Percentiles rank a stretch among this genome's conserved stretches.
phyloP scores from a whole-genome alignment of 345 rosid species.

The Eucalyptus erythrocorys region DNA sequence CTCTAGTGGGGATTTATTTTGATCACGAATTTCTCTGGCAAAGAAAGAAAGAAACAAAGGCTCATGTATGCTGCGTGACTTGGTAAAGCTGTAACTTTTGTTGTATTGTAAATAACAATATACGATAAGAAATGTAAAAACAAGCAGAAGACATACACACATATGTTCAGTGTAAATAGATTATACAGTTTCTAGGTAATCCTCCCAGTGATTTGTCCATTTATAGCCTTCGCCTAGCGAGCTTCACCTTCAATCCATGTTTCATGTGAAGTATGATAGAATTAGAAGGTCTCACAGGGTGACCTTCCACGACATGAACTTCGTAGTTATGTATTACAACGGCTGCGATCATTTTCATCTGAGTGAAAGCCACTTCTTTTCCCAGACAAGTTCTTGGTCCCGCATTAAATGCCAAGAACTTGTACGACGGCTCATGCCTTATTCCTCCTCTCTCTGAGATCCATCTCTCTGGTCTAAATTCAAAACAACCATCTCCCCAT shows the following conservation, averaged over 20 bases:
- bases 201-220: background rate
- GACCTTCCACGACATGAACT: constrained; percentile 23
- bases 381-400: constrained; percentile 62
- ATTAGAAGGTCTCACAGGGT: constrained; percentile 3
- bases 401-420: constrained; percentile 50
- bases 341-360: constrained; percentile 37
- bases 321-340: constrained; percentile 28
- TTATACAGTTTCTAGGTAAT: background rate
- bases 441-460: constrained; percentile 9
- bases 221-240: constrained; percentile 1
- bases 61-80: background rate
- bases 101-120: background rate
- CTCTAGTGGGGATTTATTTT: background rate
- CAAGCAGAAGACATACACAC: background rate
- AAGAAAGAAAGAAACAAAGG: background rate
- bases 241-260: constrained; percentile 27
- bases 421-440: constrained; percentile 32
- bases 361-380: constrained; percentile 40
- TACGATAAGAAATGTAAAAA: background rate
- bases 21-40: background rate
- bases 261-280: constrained; percentile 39
- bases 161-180: background rate
- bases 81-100: background rate
- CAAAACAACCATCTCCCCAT: constrained; percentile 26
- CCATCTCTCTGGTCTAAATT: constrained; percentile 35